Conservation (phyloP, 2,329 filamentous ascomycete species). For the Exutisphaerella laricina region DNA sequence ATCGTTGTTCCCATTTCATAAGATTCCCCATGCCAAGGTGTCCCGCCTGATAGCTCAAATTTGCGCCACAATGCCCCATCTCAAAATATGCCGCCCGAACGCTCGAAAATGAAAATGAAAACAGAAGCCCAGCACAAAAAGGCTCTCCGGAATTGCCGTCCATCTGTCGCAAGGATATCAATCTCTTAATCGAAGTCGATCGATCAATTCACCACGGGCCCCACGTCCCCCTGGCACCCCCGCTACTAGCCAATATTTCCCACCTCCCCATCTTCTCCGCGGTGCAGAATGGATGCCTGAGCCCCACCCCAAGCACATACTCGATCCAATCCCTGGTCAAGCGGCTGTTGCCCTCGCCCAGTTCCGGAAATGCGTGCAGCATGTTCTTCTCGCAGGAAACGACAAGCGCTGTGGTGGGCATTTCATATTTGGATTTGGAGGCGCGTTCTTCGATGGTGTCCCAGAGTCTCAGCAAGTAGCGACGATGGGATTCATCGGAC, state of each 20-base stretch:
- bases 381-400: conserved; percentile 20
- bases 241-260: conserved; percentile 24
- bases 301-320: conserved; percentile 23
- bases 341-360: conserved; percentile 18
- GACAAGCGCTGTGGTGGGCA: conserved; percentile 15
- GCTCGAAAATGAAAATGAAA: background rate
- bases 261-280: conserved; percentile 25
- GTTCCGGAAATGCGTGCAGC: conserved; percentile 22
- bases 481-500: conserved; percentile 22
- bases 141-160: background rate
- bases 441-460: conserved; percentile 21
- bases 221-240: conserved; percentile 24
- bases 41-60: too few relatives aligned
- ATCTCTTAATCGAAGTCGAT: too few relatives aligned
- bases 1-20: too few relatives aligned
- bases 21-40: too few relatives aligned
- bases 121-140: background rate
- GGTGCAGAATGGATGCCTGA: conserved; percentile 25
- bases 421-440: conserved; percentile 13
- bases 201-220: conserved; percentile 30
- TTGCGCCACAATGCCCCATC: too few relatives aligned
- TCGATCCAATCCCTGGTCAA: conserved; percentile 25
- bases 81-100: background rate
- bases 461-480: conserved; percentile 23
- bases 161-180: background rate